A percentile compares a stretch with the other conserved stretches of the same genome.
These are phyloP conservation scores for Candida piceae DNA, from an alignment of 805 yeast genomes.

Conservation along the genomic window DNA sequence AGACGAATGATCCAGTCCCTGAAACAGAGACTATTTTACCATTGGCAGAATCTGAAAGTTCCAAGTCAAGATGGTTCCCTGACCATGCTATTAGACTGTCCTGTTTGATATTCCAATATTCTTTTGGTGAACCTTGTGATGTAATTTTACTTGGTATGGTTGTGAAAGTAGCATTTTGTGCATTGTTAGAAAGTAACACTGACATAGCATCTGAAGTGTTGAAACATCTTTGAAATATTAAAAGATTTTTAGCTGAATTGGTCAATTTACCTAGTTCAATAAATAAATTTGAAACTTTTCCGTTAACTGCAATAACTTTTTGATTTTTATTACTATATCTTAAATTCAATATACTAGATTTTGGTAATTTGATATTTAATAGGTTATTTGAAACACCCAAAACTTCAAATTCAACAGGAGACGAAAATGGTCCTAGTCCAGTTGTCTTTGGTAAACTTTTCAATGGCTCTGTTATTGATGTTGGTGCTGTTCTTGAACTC, in stretches of 20 bases:
- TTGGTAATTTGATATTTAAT: slow-evolving; percentile 40
- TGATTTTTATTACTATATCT: slow-evolving; percentile 34
- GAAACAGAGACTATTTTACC: slow-evolving; percentile 10
- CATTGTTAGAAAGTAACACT: slow-evolving; percentile 31
- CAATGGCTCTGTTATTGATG: slow-evolving; percentile 15
- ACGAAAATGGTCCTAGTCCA: slow-evolving; percentile 42
- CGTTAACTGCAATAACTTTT: slow-evolving; percentile 40
- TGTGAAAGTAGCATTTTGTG: slow-evolving; percentile 31
- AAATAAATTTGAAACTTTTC: slow-evolving; percentile 30
- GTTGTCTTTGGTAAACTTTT: slow-evolving; percentile 33
- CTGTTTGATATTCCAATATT: slow-evolving; percentile 35
- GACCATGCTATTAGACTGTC: slow-evolving; percentile 43
- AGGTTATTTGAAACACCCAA: slow-evolving; percentile 36
- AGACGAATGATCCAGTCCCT: slow-evolving; percentile 38
- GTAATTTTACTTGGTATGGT: slow-evolving; percentile 20
- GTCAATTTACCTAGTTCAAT: slow-evolving; percentile 24
- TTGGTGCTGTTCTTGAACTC: slow-evolving; percentile 1
- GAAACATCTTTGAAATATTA: slow-evolving; percentile 32
- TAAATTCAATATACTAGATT: slow-evolving; percentile 33
- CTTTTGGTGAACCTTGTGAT: slow-evolving; percentile 13
- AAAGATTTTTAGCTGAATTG: slow-evolving; percentile 9
- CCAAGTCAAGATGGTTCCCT: slow-evolving; percentile 32
- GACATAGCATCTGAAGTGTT: slow-evolving; percentile 28
- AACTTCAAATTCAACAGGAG: slow-evolving; percentile 37
- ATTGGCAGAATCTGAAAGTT: slow-evolving; percentile 1